These are phyloP conservation scores for Fusarium euwallaceae DNA, from an alignment of 2,329 filamentous ascomycete genomes.

Conservation along the genomic window DNA sequence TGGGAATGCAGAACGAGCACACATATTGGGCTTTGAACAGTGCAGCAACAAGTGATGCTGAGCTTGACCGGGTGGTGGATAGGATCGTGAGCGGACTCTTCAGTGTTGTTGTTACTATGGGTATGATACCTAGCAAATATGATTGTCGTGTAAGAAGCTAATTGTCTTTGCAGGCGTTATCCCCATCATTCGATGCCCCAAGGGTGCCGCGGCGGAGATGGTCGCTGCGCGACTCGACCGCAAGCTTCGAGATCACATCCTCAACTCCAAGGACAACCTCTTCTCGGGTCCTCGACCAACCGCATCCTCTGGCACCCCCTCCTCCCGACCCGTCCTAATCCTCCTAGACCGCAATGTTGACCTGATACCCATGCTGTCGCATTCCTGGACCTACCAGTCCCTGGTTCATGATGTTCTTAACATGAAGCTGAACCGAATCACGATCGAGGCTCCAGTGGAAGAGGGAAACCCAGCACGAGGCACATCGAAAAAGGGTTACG, in stretches of 20 bases:
- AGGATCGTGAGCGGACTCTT: conserved; percentile 96
- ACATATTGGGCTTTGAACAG: conserved; percentile 98
- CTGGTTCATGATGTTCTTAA: conserved; percentile 76
- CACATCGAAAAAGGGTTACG: conserved; percentile 88
- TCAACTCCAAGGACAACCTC: conserved; percentile 98
- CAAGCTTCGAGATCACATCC: conserved; percentile 94
- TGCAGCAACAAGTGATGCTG: conserved; percentile 88
- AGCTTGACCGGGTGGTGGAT: conserved; percentile 88
- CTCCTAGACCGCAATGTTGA: conserved; percentile 97
- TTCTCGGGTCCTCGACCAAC: conserved; percentile 80
- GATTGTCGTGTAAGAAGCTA: conserved; percentile 1
- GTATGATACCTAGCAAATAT: conserved; percentile 59
- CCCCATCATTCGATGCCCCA: conserved; percentile 94
- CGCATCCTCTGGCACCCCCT: conserved; percentile 69
- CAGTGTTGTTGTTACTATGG: conserved; percentile 98
- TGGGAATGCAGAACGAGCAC: conserved; percentile 90
- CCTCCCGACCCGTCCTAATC: conserved; percentile 88
- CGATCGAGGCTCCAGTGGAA: conserved; percentile 85
- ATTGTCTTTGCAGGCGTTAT: conserved; percentile 74
- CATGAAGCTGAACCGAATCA: conserved; percentile 87
- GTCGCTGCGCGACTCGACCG: conserved; percentile 94
- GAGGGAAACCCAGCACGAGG: conserved; percentile 81
- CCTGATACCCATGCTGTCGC: conserved; percentile 97
- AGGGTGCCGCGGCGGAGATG: conserved; percentile 92
- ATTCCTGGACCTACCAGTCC: conserved; percentile 87